Base-by-base conservation (phyloP, 805 yeast species). In the Saccharomycopsis javanensis region DNA sequence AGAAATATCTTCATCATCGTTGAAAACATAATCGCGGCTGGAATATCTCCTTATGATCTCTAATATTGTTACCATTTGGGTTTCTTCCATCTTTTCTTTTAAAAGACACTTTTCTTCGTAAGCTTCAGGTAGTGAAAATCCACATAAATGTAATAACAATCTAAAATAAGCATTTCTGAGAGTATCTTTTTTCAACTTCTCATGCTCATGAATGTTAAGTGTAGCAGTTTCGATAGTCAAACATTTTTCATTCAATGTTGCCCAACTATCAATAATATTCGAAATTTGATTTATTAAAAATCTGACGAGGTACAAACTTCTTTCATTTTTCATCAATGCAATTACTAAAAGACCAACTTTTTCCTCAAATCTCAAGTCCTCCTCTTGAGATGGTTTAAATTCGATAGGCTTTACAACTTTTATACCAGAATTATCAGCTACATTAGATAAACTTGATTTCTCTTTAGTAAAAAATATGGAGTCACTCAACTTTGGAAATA, bases 401-500 rank as follows among this genome's bases (percentile, higher is more conserved):
- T 62, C 67, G 55, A 67, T 63, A n/a, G 62, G 57, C 4, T 52
- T 58, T 3, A 53, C 58, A 7, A 51, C 65, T 6, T 53, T 15
- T 1, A 51, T 53, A 11, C 37, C 50, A 7, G 28, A 20, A 20
- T 54, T 42, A 42, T 42, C 48, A 10, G 28, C 25, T 20, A 20
- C 48, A 20, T 23, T 11, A 11, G 8, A 6, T n/a, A 20, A 20
- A 42, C 25, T 23, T 20, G 48, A 20, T 42, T 42, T 42, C 28
- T 42, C 48, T 5, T 42, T 5, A 13, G 48, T 25, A 20, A 42
- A 92, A 50, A 75, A 71, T 59, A 73, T 71, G 23, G 75, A 72
- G 60, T 67, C 77, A 20, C 69, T 71, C 64, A 73, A 61, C 63
- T 83, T 73, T 50, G 86, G 79, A 66, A 88, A 88, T 54, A 89